phyloP scores from a whole-genome alignment of 2,329 filamentous ascomycete species.

The Exserohilum rostratum region DNA sequence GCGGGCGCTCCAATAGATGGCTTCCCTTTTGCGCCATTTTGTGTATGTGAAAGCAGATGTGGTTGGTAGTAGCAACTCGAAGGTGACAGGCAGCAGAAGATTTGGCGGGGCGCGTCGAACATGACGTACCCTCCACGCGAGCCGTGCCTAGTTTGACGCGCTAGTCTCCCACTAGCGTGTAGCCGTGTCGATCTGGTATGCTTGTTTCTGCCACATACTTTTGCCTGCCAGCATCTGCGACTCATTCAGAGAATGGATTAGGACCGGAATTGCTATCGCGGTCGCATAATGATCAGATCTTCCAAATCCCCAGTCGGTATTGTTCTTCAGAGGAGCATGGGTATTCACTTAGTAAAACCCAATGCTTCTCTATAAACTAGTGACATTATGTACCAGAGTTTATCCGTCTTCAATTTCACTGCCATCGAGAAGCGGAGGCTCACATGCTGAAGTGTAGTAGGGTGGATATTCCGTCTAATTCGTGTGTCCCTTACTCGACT shows the following conservation, averaged over 20 bases:
- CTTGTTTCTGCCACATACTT: background rate
- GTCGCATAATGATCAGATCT: too few relatives aligned
- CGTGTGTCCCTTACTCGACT: too few relatives aligned
- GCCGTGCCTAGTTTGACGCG: background rate
- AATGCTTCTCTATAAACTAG: too few relatives aligned
- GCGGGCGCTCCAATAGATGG: slow-evolving; percentile 45
- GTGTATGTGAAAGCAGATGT: background rate
- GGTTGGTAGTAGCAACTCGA: background rate
- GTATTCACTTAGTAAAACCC: too few relatives aligned
- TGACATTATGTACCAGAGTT: too few relatives aligned
- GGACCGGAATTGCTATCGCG: too few relatives aligned
- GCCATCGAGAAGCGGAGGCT: slow-evolving; percentile 7
- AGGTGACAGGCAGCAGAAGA: background rate
- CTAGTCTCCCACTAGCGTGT: background rate
- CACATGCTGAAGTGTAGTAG: slow-evolving; percentile 8
- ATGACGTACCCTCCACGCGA: slow-evolving; percentile 13
- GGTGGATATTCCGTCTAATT: slow-evolving; percentile 5
- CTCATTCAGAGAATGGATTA: too few relatives aligned
- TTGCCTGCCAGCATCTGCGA: background rate
- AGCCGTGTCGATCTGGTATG: background rate
- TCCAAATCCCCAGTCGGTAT: too few relatives aligned
- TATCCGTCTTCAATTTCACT: slow-evolving; percentile 5
- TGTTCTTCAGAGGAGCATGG: too few relatives aligned
- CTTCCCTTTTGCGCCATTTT: slow-evolving; percentile 42
- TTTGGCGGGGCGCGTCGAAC: slow-evolving; percentile 15